Evolutionary conservation across 192 early-diverging fungal species (phyloP).

Genomic region (Dissophora globulifera): DNA sequence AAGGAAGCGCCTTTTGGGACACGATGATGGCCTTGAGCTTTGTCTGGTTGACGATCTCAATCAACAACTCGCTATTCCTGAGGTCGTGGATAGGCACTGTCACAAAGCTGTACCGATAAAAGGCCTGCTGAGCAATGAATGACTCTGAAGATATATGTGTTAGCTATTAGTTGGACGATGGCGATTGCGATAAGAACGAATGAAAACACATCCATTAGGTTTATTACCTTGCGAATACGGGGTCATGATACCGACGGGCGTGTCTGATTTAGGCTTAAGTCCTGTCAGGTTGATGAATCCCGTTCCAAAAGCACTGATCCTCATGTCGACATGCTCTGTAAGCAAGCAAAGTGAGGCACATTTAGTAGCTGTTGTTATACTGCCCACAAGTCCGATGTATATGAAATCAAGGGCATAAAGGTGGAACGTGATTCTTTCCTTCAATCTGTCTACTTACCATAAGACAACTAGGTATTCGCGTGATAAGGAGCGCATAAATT

Average conservation of each 20-base stretch:
- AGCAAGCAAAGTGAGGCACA: neutral
- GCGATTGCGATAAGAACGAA: too few relatives aligned
- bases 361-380: too few relatives aligned
- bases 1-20: slow-evolving; percentile 24
- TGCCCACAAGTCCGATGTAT: too few relatives aligned
- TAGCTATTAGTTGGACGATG: too few relatives aligned
- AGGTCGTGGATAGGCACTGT: slow-evolving; percentile 49
- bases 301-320: slow-evolving; percentile 51
- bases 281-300: slow-evolving; percentile 46
- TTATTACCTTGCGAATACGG: slow-evolving; percentile 61
- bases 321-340: slow-evolving; percentile 43
- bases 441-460: too few relatives aligned
- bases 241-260: slow-evolving; percentile 48
- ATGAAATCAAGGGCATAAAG: too few relatives aligned
- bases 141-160: slow-evolving; percentile 29
- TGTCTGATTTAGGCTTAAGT: slow-evolving; percentile 38
- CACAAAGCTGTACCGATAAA: slow-evolving; percentile 50
- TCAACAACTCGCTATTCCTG: slow-evolving; percentile 28
- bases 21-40: slow-evolving; percentile 51
- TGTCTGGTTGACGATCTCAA: slow-evolving; percentile 45
- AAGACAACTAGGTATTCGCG: too few relatives aligned
- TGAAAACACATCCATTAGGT: too few relatives aligned
- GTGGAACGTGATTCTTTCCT: too few relatives aligned
- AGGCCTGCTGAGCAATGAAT: slow-evolving; percentile 44
- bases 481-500: too few relatives aligned